Conservation (phyloP, 1,284 basidiomycete species). For the Abortiporus biennis region DNA sequence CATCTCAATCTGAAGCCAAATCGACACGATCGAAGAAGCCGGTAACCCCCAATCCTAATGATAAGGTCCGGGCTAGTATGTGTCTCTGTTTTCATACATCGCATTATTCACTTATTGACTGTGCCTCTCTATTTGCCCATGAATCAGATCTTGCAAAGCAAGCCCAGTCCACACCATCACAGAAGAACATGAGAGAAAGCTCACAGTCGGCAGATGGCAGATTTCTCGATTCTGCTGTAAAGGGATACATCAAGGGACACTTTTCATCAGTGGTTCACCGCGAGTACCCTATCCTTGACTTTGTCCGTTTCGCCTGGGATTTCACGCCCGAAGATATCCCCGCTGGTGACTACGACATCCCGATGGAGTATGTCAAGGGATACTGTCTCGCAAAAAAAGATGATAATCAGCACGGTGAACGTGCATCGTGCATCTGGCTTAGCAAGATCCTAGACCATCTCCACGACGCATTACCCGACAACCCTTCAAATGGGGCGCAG, state of each 20-base stretch:
- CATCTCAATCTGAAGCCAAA: too few species aligned
- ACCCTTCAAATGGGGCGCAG: not conserved
- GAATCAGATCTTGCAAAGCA: not conserved
- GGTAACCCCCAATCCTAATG: not conserved
- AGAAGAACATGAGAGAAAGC: not conserved
- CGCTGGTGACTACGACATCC: not conserved
- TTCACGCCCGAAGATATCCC: constrained; percentile 6
- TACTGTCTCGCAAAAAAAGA: not conserved
- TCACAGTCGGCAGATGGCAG: too few species aligned
- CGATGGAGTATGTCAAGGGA: too few species aligned
- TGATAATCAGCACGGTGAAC: not conserved
- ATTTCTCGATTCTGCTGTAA: too few species aligned
- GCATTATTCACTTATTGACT: not conserved
- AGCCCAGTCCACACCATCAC: not conserved
- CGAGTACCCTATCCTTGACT: constrained; percentile 4
- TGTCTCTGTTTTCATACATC: not conserved
- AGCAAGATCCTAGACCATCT: not conserved
- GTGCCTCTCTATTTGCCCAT: not conserved
- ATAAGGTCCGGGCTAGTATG: not conserved
- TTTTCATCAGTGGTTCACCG: not conserved
- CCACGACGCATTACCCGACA: not conserved
- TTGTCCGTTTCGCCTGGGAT: constrained; percentile 1
- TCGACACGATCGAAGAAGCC: too few species aligned
- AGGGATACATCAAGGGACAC: not conserved
- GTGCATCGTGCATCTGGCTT: not conserved